Percentiles rank a stretch among this genome's conserved stretches.
phyloP scores from a whole-genome alignment of 345 rosid genomes.

The Brassica nigra region DNA sequence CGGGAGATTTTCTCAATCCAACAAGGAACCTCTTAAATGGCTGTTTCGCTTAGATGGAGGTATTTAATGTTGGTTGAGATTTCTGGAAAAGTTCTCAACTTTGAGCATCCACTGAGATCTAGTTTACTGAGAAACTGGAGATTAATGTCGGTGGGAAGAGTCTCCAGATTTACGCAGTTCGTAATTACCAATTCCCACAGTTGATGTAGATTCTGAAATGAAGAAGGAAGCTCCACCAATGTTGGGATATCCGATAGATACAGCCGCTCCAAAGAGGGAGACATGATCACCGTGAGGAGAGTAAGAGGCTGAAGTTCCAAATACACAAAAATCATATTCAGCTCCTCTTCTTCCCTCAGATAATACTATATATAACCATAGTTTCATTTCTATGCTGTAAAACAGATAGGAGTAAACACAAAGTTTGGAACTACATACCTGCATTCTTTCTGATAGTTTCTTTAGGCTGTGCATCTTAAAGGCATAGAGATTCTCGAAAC shows the following conservation, averaged over 20 bases:
- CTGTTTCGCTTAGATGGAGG: not conserved
- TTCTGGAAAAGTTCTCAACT: not conserved
- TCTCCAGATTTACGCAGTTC: constrained; percentile 5
- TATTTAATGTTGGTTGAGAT: not conserved
- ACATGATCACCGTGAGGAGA: no score
- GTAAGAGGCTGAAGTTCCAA: no score
- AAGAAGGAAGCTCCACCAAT: no score
- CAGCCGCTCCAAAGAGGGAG: no score
- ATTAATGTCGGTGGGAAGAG: not conserved
- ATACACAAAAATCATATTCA: no score
- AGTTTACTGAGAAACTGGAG: rapidly evolving
- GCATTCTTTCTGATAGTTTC: not conserved
- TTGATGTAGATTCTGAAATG: not conserved
- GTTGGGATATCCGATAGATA: no score
- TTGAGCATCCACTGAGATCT: not conserved
- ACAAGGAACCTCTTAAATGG: not conserved
- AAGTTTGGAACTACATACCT: not conserved
- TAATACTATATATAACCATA: no score
- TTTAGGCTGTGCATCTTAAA: no score
- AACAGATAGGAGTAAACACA: no score
- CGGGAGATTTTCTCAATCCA: not conserved
- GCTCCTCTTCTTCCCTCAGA: no score
- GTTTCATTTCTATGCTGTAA: no score
- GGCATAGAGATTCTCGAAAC: no score
- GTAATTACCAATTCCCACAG: not conserved